Conservation (phyloP, 2,329 filamentous ascomycete species). For the Sporothrix globosa region DNA sequence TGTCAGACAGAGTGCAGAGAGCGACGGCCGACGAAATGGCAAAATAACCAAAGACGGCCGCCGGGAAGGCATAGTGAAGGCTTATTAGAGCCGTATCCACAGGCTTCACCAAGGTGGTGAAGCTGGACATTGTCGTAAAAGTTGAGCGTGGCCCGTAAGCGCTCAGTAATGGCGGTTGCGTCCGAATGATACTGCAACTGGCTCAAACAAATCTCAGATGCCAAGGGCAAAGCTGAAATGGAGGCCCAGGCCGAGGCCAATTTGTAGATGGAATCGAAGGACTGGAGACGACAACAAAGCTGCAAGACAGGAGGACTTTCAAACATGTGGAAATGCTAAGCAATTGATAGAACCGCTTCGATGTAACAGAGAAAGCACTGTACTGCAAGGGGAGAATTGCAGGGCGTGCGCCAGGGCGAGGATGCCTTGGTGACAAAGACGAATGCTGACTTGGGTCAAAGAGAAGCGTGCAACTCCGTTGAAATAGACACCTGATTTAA, state of each 20-base stretch:
- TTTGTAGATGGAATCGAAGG: not conserved
- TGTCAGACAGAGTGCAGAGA: constrained; percentile 53
- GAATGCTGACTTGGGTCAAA: not conserved
- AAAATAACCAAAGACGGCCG: constrained; percentile 61
- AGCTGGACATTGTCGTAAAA: constrained; percentile 1
- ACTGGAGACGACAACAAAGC: not conserved
- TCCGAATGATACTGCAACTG: not conserved
- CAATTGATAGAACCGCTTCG: not conserved
- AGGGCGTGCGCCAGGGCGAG: not conserved
- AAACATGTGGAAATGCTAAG: constrained; percentile 2
- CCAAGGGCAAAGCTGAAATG: not conserved
- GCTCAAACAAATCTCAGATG: constrained; percentile 5
- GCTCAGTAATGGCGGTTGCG: not conserved
- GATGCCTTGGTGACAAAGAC: not conserved
- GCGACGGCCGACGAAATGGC: constrained; percentile 54
- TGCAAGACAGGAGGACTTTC: not conserved
- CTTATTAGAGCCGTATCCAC: constrained; percentile 44
- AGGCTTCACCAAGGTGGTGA: constrained; percentile 30
- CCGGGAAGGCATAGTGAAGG: constrained; percentile 64
- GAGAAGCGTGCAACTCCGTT: not conserved
- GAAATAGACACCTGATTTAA: not conserved
- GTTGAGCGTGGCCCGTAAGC: not conserved
- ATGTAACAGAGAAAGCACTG: not conserved
- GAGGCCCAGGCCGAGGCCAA: not conserved
- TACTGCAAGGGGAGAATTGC: not conserved